A percentile compares a stretch with the other conserved stretches of the same genome.
Conservation (phyloP, 2,329 filamentous ascomycete species). For the Aureobasidium leucospermi region DNA sequence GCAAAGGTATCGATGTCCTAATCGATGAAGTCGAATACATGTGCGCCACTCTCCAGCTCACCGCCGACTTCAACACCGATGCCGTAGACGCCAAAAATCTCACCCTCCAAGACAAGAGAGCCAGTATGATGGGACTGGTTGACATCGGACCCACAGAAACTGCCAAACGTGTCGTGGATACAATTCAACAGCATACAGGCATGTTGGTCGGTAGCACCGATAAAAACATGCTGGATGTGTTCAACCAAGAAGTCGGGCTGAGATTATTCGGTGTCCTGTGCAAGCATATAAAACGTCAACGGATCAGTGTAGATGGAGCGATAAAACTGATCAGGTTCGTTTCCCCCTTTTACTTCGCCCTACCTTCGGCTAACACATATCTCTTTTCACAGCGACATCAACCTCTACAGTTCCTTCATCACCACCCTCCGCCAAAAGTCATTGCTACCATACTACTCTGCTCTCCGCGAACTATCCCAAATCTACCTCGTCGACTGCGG, state of each 20-base stretch:
- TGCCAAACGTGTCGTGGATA: slow-evolving; percentile 70
- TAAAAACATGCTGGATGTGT: slow-evolving; percentile 96
- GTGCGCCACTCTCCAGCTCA: slow-evolving; percentile 76
- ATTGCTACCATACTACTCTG: slow-evolving; percentile 81
- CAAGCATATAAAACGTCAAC: slow-evolving; percentile 95
- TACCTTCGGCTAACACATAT: no score
- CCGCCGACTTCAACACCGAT: slow-evolving; percentile 72
- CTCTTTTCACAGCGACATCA: slow-evolving; percentile 71
- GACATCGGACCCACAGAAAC: slow-evolving; percentile 72
- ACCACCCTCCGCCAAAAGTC: slow-evolving; percentile 74
- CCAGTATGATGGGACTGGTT: slow-evolving; percentile 20
- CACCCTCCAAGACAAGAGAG: slow-evolving; percentile 23
- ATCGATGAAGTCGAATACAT: slow-evolving; percentile 98
- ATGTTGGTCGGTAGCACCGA: slow-evolving; percentile 95
- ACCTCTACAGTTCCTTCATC: slow-evolving; percentile 82
- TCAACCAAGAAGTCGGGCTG: slow-evolving; percentile 94
- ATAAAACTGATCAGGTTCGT: slow-evolving; percentile 72
- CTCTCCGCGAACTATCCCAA: slow-evolving; percentile 84
- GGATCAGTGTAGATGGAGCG: slow-evolving; percentile 81
- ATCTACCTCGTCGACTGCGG: slow-evolving; percentile 77
- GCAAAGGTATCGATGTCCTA: slow-evolving; percentile 95
- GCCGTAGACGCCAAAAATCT: slow-evolving; percentile 27
- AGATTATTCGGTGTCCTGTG: slow-evolving; percentile 86
- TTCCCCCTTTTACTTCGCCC: not conserved
- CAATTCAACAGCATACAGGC: slow-evolving; percentile 79